These are phyloP conservation scores for Phellinidium pouzarii DNA, from an alignment of 1,284 basidiomycete species.

Conservation along the genomic window DNA sequence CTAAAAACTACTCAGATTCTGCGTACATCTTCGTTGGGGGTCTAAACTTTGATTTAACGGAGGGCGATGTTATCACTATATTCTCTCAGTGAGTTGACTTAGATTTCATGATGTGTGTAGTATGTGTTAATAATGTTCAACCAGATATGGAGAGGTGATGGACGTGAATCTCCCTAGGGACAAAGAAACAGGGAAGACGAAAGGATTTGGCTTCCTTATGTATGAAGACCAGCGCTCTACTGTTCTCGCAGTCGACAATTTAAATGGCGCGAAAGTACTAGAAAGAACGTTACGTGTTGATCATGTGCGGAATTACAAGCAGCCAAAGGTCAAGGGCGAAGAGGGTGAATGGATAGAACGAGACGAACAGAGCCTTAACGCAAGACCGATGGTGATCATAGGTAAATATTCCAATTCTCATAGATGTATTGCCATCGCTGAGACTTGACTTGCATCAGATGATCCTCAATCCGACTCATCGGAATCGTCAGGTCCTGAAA, in stretches of 20 bases:
- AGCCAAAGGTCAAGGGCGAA: conserved; percentile 72
- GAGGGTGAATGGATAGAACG: conserved; percentile 87
- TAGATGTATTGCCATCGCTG: neutral
- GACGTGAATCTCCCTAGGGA: conserved; percentile 93
- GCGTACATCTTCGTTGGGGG: conserved; percentile 94
- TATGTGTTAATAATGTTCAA: neutral
- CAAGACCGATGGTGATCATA: conserved; percentile 62
- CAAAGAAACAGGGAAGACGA: conserved; percentile 82
- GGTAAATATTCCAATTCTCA: conserved; percentile 41
- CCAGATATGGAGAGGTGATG: conserved; percentile 90
- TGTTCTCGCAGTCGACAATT: conserved; percentile 94
- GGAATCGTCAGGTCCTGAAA: conserved; percentile 58
- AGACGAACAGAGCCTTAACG: conserved; percentile 82
- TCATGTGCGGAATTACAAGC: conserved; percentile 92
- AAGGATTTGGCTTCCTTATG: conserved; percentile 96
- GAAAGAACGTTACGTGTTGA: conserved; percentile 87
- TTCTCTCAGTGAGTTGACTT: conserved; percentile 84
- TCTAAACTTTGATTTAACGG: conserved; percentile 80
- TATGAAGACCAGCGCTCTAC: conserved; percentile 98
- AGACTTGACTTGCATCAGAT: conserved; percentile 31
- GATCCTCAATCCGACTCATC: conserved; percentile 56
- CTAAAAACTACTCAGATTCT: conserved; percentile 53
- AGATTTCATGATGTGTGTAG: neutral
- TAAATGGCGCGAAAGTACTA: conserved; percentile 90
- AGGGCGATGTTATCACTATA: conserved; percentile 96